phyloP scores from a whole-genome alignment of 2,329 filamentous ascomycete genomes.

The Lachnellula subtilissima region DNA sequence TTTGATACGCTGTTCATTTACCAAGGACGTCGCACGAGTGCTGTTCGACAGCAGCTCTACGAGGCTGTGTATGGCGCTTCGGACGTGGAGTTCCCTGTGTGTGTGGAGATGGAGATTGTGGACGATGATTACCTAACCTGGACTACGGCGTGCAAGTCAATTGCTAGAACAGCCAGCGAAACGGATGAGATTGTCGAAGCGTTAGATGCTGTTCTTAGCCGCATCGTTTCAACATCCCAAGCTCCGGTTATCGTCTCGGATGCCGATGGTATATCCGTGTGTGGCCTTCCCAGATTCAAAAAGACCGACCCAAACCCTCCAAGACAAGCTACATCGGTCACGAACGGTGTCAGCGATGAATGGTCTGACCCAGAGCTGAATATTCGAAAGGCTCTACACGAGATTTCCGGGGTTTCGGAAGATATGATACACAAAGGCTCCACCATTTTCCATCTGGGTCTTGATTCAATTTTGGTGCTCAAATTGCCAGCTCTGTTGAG shows the following conservation, averaged over 20 bases:
- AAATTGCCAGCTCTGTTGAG: constrained; percentile 70
- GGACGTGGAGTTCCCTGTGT: constrained; percentile 75
- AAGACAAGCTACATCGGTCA: background rate
- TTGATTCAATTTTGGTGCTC: constrained; percentile 90
- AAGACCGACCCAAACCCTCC: background rate
- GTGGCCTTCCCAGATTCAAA: constrained; percentile 50
- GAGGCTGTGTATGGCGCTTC: constrained; percentile 45
- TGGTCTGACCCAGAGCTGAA: constrained; percentile 34
- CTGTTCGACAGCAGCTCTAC: constrained; percentile 19
- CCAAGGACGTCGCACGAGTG: constrained; percentile 44
- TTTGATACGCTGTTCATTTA: constrained; percentile 65
- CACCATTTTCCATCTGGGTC: constrained; percentile 76
- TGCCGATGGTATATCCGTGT: constrained; percentile 54
- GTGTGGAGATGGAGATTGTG: constrained; percentile 70
- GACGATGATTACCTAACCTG: constrained; percentile 52
- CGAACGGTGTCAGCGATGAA: constrained; percentile 1
- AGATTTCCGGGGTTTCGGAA: constrained; percentile 56
- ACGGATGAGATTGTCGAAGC: constrained; percentile 48
- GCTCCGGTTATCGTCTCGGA: constrained; percentile 51
- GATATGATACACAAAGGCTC: constrained; percentile 54
- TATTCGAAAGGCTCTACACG: constrained; percentile 46
- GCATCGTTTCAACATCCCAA: constrained; percentile 47
- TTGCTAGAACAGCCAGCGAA: constrained; percentile 43
- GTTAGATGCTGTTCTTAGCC: constrained; percentile 55
- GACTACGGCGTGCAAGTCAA: constrained; percentile 65